Base-by-base conservation (phyloP, 2,329 filamentous ascomycete genomes). In the Alternaria solani region DNA sequence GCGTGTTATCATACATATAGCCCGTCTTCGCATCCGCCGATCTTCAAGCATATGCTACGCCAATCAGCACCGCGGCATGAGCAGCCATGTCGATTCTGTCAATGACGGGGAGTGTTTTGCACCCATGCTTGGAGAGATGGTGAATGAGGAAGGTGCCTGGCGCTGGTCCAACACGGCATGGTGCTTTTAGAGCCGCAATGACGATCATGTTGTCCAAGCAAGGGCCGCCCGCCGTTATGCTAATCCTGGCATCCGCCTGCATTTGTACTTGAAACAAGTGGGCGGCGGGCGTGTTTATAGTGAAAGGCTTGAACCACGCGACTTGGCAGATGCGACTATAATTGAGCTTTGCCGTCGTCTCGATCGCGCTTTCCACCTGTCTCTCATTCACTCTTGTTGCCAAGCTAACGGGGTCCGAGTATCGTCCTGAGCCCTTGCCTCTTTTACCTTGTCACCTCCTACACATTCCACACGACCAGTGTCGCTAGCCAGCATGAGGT, bases 401-500 rank as follows among this genome's bases (percentile, higher is more conserved):
- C 39, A 43, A 56, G 36, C 8, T n/a, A 44, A 14, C n/a, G 34
- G 26, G 55, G 44, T 25, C 39, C 25, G 30, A 36, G 26, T 7
- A 41, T 36, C 14, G n/a, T 11, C 36, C 30, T 18, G 48, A 42
- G 41, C 25, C 12, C 28, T 39, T 23, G n/a, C 34, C 16, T 36
- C 42, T 42, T 26, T 30, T 46, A 5, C 18, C 38, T 48, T 52
- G 28, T 57, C 26, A 41, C 39, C 14, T 41, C 12, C 18, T 9
- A 25, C 42, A 57, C 23, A 25, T 39, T 58, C 23, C 16, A 41
- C 43, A 39, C 55, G 51, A 60, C n/a, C 30, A n/a, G 14, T 39
- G 51, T 48, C 28, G 16, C 34, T 41, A 30, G 26, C 30, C 30
- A 49, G 44, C 8, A 79, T 79, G 77, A 74, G 67, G 62, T 71